Evolutionary conservation across 495 filamentous ascomycete genomes (phyloP).

Genomic region (Daldinia vernicosa): DNA sequence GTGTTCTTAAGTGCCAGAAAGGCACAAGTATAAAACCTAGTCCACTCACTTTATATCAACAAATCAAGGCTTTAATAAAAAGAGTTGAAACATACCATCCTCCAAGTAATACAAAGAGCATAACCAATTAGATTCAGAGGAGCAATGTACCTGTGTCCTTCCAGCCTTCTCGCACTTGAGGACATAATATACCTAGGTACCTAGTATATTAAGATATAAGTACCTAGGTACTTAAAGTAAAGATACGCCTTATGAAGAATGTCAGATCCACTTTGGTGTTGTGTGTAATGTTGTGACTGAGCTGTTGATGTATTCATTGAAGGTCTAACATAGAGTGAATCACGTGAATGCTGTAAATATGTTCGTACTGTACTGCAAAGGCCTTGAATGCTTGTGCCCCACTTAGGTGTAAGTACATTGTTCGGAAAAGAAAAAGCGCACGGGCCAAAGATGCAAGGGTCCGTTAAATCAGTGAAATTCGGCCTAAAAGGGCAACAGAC

Average conservation of each 20-base stretch:
- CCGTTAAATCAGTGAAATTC: slow-evolving; percentile 26
- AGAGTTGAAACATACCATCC: too few relatives aligned
- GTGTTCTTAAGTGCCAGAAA: not conserved
- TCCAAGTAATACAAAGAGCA: too few relatives aligned
- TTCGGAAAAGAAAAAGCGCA: slow-evolving; percentile 1
- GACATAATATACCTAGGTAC: too few relatives aligned
- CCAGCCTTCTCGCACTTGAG: too few relatives aligned
- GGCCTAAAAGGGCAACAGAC: slow-evolving; percentile 23
- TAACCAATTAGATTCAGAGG: too few relatives aligned
- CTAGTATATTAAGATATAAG: not conserved
- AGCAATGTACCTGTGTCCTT: too few relatives aligned
- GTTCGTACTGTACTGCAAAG: too few relatives aligned
- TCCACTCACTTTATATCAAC: too few relatives aligned
- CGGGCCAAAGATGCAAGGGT: slow-evolving; percentile 24
- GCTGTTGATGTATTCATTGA: not conserved
- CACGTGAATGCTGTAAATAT: not conserved
- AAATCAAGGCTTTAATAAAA: too few relatives aligned
- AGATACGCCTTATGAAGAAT: not conserved
- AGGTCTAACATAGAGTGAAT: not conserved
- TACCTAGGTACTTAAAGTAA: not conserved
- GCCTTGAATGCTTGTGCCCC: not conserved
- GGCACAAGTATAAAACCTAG: too few relatives aligned
- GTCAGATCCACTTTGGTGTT: not conserved
- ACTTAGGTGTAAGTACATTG: not conserved
- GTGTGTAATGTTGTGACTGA: too few relatives aligned